Percentiles rank a stretch among this genome's conserved stretches.
These are phyloP conservation scores for Fusarium udum DNA, from an alignment of 2,329 filamentous ascomycete genomes.

Conservation along the genomic window DNA sequence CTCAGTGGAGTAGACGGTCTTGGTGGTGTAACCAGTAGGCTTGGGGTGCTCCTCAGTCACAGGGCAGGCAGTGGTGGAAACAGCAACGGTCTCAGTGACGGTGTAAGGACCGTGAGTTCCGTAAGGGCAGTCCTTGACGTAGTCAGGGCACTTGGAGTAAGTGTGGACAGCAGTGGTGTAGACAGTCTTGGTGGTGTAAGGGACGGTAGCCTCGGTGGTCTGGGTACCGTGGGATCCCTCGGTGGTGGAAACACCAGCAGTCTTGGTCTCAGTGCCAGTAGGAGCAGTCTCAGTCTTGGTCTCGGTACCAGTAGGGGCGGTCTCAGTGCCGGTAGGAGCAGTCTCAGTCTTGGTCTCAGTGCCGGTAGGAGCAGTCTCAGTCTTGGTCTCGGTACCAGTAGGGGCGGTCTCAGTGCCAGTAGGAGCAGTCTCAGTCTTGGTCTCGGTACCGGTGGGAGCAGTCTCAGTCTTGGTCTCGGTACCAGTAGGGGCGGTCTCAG, in stretches of 20 bases:
- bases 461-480: too few species aligned
- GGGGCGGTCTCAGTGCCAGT: background rate
- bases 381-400: background rate
- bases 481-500: conserved; percentile 1
- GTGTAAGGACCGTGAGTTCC: conserved; percentile 36
- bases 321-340: conserved; percentile 1
- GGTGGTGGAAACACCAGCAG: background rate
- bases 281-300: background rate
- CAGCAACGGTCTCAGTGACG: conserved; percentile 46
- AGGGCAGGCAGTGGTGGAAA: conserved; percentile 56
- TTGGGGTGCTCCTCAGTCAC: conserved; percentile 43
- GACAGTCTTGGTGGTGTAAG: conserved; percentile 47
- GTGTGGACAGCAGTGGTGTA: conserved; percentile 44
- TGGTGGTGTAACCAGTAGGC: conserved; percentile 43
- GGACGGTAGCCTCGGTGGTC: conserved; percentile 22
- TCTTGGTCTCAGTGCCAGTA: background rate
- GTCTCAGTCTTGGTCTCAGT: conserved; percentile 3
- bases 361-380: background rate
- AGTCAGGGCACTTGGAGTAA: conserved; percentile 45
- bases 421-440: background rate
- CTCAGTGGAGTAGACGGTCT: conserved; percentile 30
- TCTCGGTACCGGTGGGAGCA: conserved; percentile 5
- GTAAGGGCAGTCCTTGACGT: conserved; percentile 46
- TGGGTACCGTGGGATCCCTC: conserved; percentile 2
- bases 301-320: background rate